Evolutionary conservation across 805 yeast species (phyloP).

Genomic region (Lachancea sp.): DNA sequence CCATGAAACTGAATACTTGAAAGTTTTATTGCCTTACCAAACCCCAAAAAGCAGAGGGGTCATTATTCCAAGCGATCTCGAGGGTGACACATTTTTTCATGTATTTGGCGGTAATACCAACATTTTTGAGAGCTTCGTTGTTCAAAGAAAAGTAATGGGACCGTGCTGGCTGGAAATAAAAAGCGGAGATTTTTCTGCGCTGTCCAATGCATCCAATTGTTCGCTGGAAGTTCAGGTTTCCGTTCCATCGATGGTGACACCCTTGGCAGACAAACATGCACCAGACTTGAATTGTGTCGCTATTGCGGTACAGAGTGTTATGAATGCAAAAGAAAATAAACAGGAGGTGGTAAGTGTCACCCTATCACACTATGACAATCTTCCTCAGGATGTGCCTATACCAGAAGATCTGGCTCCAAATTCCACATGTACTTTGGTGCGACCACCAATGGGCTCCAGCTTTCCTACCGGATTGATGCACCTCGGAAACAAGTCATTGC

Average conservation of each 20-base stretch:
- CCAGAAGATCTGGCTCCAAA: conserved; percentile 56
- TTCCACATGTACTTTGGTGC: conserved; percentile 60
- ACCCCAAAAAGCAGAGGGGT: conserved; percentile 49
- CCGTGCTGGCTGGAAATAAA: conserved; percentile 90
- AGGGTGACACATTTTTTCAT: conserved; percentile 69
- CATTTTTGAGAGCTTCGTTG: conserved; percentile 78
- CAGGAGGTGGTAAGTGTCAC: conserved; percentile 88
- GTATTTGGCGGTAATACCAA: conserved; percentile 74
- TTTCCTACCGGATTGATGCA: conserved; percentile 74
- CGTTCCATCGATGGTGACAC: conserved; percentile 42
- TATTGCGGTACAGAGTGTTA: conserved; percentile 69
- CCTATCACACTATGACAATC: conserved; percentile 58
- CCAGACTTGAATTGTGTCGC: conserved; percentile 73
- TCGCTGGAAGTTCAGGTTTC: conserved; percentile 61
- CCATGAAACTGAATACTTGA: conserved; percentile 65
- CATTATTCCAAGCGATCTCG: conserved; percentile 53
- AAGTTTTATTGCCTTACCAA: conserved; percentile 67
- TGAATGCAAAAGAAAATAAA: conserved; percentile 65
- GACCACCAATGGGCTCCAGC: conserved; percentile 63
- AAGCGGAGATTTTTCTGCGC: conserved; percentile 51
- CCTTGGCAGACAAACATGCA: conserved; percentile 41
- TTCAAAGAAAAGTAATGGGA: conserved; percentile 85
- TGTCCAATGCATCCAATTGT: conserved; percentile 71
- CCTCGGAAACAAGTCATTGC: conserved; percentile 47
- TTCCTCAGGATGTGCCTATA: conserved; percentile 71